Base-by-base conservation (phyloP, 306 rosid genomes). In the Sicyos edulis region DNA sequence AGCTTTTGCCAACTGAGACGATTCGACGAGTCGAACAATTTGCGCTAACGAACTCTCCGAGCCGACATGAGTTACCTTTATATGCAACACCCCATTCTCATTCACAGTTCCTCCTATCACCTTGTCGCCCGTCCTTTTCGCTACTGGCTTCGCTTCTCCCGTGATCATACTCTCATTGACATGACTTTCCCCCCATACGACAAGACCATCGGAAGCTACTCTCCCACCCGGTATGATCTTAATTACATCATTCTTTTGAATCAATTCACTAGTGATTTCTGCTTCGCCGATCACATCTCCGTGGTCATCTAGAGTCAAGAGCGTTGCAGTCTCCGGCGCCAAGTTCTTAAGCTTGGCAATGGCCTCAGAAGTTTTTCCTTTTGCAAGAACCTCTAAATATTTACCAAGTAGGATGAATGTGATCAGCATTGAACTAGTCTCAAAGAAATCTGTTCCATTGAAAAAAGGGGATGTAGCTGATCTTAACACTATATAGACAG, bases 1-100 rank as follows among this genome's bases (percentile, higher is more conserved):
- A 80, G 97, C 97, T 76, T 91, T 91, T 32, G 91, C 97, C 97
- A 91, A 84, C 64, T 91, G 97, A 1, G 96, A 96, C 40, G 97
- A 83, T 72, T 91, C 96, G 42, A 91, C 97, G 42, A 91, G 97
- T 58, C 91, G 73, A 71, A 91, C 93, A 74, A 91, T 91, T 82
- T 91, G 97, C 0, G 90, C 85, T 24, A 91, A 89, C 2, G 96
- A 89, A 80, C 85, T 89, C 71, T 91, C 97, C 15, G 93, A 83
- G 71, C 97, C 97, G 71, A 91, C 90, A 62, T 87, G 82, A n/a
- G 96, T 86, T 7, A 89, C 97, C 86, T 80, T 83, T 0, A 88
- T 78, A 77, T 89, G 97, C 80, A 89, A 71, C 50, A 87, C 96
- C 0, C 96, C 96, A 77, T 87, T 89, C 85, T 87, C 91, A 82